These are phyloP conservation scores for Viridothelium virens DNA, from an alignment of 495 filamentous ascomycete genomes.

Conservation along the genomic window DNA sequence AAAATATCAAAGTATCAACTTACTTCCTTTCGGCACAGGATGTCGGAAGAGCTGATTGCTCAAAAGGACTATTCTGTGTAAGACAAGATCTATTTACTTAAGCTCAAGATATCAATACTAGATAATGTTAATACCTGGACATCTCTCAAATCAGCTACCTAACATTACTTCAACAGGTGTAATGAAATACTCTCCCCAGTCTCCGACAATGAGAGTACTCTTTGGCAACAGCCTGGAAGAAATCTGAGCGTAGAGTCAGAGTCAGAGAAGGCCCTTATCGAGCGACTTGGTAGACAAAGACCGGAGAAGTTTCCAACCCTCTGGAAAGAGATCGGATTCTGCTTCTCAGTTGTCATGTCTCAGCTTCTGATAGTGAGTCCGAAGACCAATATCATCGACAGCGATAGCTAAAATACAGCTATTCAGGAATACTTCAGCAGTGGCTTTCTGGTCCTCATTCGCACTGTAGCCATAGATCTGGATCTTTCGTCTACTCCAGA, in stretches of 20 bases:
- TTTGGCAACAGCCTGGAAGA: background rate
- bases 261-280: slow-evolving; percentile 40
- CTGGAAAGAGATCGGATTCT: slow-evolving; percentile 61
- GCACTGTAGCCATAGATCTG: slow-evolving; percentile 55
- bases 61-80: too few species aligned
- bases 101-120: too few species aligned
- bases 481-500: slow-evolving; percentile 54
- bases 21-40: too few species aligned
- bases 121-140: too few species aligned
- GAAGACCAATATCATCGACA: slow-evolving; percentile 16
- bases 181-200: background rate
- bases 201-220: background rate
- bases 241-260: slow-evolving; percentile 12
- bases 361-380: slow-evolving; percentile 58
- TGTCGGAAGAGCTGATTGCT: too few species aligned
- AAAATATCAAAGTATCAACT: too few species aligned
- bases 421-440: slow-evolving; percentile 67
- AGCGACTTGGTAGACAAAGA: slow-evolving; percentile 62
- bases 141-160: too few species aligned
- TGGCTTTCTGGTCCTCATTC: slow-evolving; percentile 77
- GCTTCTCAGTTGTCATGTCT: slow-evolving; percentile 64
- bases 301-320: slow-evolving; percentile 55
- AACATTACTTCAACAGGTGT: background rate
- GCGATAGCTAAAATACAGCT: background rate
- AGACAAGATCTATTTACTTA: too few species aligned